A percentile compares a stretch with the other conserved stretches of the same genome.
Conservation (phyloP, 495 filamentous ascomycete species). For the Ascodesmis nigricans region DNA sequence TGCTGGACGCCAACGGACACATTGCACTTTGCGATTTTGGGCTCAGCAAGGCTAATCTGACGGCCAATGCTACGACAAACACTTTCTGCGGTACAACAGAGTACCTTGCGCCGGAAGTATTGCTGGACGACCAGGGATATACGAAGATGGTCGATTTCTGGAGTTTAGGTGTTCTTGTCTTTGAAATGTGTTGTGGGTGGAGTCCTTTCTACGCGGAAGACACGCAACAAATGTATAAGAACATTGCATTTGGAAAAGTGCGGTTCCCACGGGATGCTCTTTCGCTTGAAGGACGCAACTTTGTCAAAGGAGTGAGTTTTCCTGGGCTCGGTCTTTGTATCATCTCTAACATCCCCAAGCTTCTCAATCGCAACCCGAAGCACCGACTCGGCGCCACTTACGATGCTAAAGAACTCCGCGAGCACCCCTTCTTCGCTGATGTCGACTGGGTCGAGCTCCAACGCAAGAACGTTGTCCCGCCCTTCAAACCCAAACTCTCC, state of each 20-base stretch:
- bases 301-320: slow-evolving; percentile 55
- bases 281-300: slow-evolving; percentile 82
- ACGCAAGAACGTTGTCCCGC: slow-evolving; percentile 82
- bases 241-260: slow-evolving; percentile 97
- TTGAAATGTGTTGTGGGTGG: slow-evolving; percentile 99
- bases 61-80: slow-evolving; percentile 90
- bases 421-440: slow-evolving; percentile 82
- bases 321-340: background rate
- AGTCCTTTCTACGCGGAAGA: slow-evolving; percentile 98
- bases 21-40: slow-evolving; percentile 79
- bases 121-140: slow-evolving; percentile 91
- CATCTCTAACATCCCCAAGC: slow-evolving; percentile 8
- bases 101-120: slow-evolving; percentile 85
- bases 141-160: slow-evolving; percentile 99
- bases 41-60: slow-evolving; percentile 87
- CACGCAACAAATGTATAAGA: slow-evolving; percentile 99
- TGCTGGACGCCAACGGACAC: slow-evolving; percentile 65
- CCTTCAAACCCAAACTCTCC: slow-evolving; percentile 93
- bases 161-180: slow-evolving; percentile 91
- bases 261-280: slow-evolving; percentile 87
- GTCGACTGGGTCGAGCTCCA: slow-evolving; percentile 73
- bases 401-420: slow-evolving; percentile 87
- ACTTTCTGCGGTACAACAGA: slow-evolving; percentile 98
- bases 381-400: slow-evolving; percentile 77
- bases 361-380: slow-evolving; percentile 90